Conservation (phyloP, 129 eudicot genomes). For the Artemisia argyi region DNA sequence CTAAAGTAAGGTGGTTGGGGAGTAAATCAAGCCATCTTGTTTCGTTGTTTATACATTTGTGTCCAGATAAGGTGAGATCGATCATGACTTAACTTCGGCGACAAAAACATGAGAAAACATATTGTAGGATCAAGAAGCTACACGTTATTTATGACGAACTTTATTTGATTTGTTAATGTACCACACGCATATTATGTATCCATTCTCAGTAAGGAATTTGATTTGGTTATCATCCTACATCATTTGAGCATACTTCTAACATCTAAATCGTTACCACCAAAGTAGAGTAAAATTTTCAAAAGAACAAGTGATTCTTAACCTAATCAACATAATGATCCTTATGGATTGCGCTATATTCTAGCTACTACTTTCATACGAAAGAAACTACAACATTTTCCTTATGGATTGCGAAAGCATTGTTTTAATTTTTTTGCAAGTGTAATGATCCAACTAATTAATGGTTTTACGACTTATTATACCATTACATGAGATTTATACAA, state of each 20-base stretch:
- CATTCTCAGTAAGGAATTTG: background rate
- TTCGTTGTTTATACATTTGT: conserved; percentile 12
- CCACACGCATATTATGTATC: background rate
- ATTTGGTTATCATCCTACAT: background rate
- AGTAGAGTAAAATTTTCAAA: too few relatives aligned
- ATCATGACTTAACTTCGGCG: background rate
- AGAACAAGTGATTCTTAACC: too few relatives aligned
- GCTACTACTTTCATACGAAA: too few relatives aligned
- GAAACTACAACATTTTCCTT: too few relatives aligned
- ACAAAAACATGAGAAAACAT: background rate
- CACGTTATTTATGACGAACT: background rate
- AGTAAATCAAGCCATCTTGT: background rate
- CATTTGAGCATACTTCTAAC: background rate
- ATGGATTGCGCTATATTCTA: too few relatives aligned
- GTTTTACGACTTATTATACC: too few relatives aligned
- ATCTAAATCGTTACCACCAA: too few relatives aligned
- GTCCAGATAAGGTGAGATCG: background rate
- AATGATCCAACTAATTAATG: too few relatives aligned
- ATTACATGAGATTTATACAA: too few relatives aligned
- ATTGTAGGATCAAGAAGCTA: background rate
- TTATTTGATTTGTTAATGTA: background rate
- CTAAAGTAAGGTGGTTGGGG: conserved; percentile 17
- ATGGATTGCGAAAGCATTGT: too few relatives aligned
- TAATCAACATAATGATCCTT: too few relatives aligned
- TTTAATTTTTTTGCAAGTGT: too few relatives aligned